These are phyloP conservation scores for Ascoidea rubescens DNA, from an alignment of 805 yeast species.

Conservation along the genomic window DNA sequence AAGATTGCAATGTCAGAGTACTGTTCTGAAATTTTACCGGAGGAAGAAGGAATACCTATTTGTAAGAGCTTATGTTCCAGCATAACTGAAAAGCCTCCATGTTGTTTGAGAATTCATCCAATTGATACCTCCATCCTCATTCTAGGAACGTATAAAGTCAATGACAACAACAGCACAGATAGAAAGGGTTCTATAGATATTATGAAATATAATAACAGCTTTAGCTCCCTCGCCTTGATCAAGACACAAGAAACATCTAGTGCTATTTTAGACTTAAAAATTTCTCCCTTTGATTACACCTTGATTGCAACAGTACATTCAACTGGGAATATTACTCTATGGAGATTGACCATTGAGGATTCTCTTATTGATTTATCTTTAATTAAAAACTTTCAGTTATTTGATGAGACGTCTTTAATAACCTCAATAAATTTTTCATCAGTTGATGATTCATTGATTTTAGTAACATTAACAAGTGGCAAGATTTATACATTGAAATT, in stretches of 20 bases:
- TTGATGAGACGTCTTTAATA: constrained; percentile 35
- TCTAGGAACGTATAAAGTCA: constrained; percentile 72
- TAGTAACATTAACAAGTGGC: constrained; percentile 62
- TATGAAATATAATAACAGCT: constrained; percentile 10
- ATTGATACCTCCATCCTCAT: constrained; percentile 31
- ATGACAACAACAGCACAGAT: constrained; percentile 32
- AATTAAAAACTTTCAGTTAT: constrained; percentile 26
- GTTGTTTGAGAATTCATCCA: constrained; percentile 56
- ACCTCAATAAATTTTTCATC: constrained; percentile 55
- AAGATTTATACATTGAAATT: constrained; percentile 30
- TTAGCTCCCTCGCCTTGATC: constrained; percentile 13
- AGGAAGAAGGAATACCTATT: constrained; percentile 1
- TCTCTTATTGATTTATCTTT: constrained; percentile 12
- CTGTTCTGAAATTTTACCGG: not conserved
- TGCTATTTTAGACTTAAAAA: constrained; percentile 69
- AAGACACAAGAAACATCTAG: constrained; percentile 25
- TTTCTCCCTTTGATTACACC: constrained; percentile 38
- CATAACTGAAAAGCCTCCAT: constrained; percentile 61
- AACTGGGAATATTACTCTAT: constrained; percentile 56
- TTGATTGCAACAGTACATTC: constrained; percentile 59
- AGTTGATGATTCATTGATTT: constrained; percentile 19
- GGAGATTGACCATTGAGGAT: constrained; percentile 26
- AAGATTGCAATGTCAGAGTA: not conserved
- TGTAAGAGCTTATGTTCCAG: constrained; percentile 18
- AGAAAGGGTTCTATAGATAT: constrained; percentile 54